These are phyloP conservation scores for Nicotiana obtusifolia DNA, from an alignment of 257 asterid species.

Conservation along the genomic window DNA sequence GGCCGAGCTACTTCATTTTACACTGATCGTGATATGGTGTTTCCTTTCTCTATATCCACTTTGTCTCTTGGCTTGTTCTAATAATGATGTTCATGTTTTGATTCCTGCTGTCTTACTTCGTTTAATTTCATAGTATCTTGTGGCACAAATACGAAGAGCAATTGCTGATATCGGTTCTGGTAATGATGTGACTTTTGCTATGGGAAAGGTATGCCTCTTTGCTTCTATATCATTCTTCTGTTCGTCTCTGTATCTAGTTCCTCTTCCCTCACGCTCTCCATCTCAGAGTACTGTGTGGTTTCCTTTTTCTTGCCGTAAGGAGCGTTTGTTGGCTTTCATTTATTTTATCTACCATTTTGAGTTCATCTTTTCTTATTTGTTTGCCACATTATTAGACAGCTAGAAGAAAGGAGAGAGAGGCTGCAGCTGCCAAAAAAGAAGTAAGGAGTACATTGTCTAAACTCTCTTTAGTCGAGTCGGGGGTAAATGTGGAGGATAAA, in stretches of 20 bases:
- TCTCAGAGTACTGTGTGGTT: background rate
- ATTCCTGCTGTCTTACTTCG: conserved; percentile 1
- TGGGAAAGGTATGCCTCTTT: conserved; percentile 61
- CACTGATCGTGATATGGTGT: conserved; percentile 78
- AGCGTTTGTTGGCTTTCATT: background rate
- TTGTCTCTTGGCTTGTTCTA: background rate
- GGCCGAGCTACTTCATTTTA: conserved; percentile 83
- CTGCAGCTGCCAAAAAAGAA: conserved; percentile 66
- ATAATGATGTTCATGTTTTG: background rate
- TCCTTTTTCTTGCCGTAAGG: background rate
- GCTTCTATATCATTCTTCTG: conserved; percentile 9
- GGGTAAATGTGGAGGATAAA: conserved; percentile 68
- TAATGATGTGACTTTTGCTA: conserved; percentile 53
- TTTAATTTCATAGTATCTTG: conserved; percentile 51
- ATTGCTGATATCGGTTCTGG: conserved; percentile 82
- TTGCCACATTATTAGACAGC: conserved; percentile 43
- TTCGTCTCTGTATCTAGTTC: background rate
- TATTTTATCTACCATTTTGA: background rate
- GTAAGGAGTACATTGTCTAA: conserved; percentile 42
- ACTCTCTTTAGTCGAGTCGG: conserved; percentile 33
- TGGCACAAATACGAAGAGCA: conserved; percentile 79
- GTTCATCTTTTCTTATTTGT: background rate
- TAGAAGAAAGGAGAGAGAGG: conserved; percentile 78
- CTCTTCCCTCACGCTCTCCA: background rate
- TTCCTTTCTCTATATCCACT: conserved; percentile 9